Percentiles rank a stretch among this genome's conserved stretches.
Evolutionary conservation across 1,284 basidiomycete species (phyloP).

Genomic region (Vanrija humicola): DNA sequence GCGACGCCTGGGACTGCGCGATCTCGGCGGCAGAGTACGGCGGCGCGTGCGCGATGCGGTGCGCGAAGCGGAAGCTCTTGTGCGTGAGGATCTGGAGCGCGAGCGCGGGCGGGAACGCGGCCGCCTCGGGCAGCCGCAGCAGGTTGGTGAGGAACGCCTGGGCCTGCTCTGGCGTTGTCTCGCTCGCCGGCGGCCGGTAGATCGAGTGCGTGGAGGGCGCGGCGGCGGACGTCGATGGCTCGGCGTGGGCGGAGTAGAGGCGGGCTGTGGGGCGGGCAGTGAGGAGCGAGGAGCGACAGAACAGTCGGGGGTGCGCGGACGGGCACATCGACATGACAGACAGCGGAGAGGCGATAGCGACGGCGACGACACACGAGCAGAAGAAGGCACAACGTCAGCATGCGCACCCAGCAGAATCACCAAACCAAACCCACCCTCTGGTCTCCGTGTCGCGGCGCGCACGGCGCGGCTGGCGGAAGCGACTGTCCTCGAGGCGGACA

Average conservation of each 20-base stretch:
- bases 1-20: slow-evolving; percentile 17
- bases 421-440: background rate
- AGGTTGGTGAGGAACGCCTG: slow-evolving; percentile 38
- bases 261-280: slow-evolving; percentile 11
- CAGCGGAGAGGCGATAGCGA: too few species aligned
- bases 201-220: slow-evolving; percentile 1
- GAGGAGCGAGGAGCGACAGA: background rate
- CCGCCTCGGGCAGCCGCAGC: slow-evolving; percentile 32
- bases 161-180: slow-evolving; percentile 21
- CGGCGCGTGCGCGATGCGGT: slow-evolving; percentile 24
- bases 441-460: slow-evolving; percentile 3
- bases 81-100: slow-evolving; percentile 48
- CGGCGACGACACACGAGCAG: background rate
- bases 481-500: background rate
- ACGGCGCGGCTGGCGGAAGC: background rate
- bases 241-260: slow-evolving; percentile 4
- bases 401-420: background rate
- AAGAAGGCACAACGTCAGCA: background rate
- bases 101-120: slow-evolving; percentile 39
- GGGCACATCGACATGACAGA: background rate
- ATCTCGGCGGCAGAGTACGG: slow-evolving; percentile 12
- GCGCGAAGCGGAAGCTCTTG: slow-evolving; percentile 45
- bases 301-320: background rate
- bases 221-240: background rate
- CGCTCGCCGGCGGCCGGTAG: background rate